phyloP scores from a whole-genome alignment of 805 yeast species.

The Starmerella riodocensis region DNA sequence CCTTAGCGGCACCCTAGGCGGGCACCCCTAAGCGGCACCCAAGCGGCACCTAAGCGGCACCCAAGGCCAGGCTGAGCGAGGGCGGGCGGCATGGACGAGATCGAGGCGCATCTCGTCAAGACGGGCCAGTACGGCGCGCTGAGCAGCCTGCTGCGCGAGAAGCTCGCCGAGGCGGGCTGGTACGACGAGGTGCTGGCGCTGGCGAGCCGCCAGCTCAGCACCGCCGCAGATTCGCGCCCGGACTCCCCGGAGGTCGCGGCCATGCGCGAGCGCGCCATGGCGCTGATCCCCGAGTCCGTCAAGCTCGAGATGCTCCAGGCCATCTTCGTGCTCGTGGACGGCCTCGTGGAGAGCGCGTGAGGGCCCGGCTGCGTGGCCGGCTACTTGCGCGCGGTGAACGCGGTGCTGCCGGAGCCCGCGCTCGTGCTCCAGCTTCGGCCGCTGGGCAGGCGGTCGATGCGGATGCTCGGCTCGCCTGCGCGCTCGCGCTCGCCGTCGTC shows the following conservation, averaged over 20 bases:
- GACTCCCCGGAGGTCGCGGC: conserved; percentile 4
- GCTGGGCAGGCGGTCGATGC: too few species aligned
- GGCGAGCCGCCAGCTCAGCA: conserved; percentile 36
- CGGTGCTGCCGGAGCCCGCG: background rate
- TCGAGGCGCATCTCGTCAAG: conserved; percentile 17
- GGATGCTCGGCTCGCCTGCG: too few species aligned
- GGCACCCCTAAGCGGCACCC: too few species aligned
- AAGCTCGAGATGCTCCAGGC: conserved; percentile 45
- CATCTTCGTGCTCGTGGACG: conserved; percentile 30
- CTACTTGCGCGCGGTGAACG: too few species aligned
- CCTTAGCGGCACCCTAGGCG: too few species aligned
- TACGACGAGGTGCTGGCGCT: conserved; percentile 54
- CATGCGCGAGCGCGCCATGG: conserved; percentile 12
- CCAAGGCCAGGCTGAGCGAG: too few species aligned
- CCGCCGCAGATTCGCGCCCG: conserved; percentile 38
- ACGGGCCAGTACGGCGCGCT: conserved; percentile 32
- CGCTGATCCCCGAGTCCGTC: conserved; percentile 51
- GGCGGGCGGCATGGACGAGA: conserved; percentile 15
- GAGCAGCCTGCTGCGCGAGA: conserved; percentile 46
- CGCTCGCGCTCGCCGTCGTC: too few species aligned
- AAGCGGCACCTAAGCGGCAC: too few species aligned
- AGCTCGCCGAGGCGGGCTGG: conserved; percentile 74
- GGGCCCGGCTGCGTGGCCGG: background rate
- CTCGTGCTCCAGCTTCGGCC: too few species aligned
- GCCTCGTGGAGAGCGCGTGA: conserved; percentile 21